phyloP scores from a whole-genome alignment of 2,329 filamentous ascomycete genomes.

The Phialophora expanda region DNA sequence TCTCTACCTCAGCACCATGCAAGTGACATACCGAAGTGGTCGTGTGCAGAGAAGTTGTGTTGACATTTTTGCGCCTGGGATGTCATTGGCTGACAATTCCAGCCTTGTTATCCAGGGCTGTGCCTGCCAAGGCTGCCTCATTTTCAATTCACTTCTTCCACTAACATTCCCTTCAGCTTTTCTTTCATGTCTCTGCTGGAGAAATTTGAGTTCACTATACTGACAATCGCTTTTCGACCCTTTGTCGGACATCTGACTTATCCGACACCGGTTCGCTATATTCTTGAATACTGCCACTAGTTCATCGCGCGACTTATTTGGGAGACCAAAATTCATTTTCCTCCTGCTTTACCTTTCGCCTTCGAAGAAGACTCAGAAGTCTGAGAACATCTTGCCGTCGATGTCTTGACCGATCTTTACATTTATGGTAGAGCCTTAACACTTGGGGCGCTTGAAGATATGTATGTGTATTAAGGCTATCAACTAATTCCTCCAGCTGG shows the following conservation, averaged over 20 bases:
- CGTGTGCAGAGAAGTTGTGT: slow-evolving; percentile 1
- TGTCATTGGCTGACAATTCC: not conserved
- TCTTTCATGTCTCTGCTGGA: not conserved
- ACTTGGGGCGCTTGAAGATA: not conserved
- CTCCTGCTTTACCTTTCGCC: not conserved
- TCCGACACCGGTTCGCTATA: not conserved
- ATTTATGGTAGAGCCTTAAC: not conserved
- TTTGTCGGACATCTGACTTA: not conserved
- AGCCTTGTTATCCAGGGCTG: not conserved
- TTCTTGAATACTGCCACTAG: not conserved
- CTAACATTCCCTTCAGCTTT: not conserved
- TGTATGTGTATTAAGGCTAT: not conserved
- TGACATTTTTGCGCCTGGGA: not conserved
- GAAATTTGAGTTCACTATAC: not conserved
- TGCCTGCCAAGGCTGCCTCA: not conserved
- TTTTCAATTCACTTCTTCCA: not conserved
- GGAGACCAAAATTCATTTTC: not conserved
- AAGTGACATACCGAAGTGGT: not conserved
- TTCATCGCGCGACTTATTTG: not conserved
- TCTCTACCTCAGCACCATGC: not conserved
- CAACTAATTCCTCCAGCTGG: not conserved
- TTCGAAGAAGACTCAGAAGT: not conserved
- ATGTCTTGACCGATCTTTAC: not conserved
- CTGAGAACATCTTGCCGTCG: not conserved
- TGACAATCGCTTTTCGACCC: not conserved